These are phyloP conservation scores for Ceratocystis smalleyi DNA, from an alignment of 2,329 filamentous ascomycete species.

Conservation along the genomic window DNA sequence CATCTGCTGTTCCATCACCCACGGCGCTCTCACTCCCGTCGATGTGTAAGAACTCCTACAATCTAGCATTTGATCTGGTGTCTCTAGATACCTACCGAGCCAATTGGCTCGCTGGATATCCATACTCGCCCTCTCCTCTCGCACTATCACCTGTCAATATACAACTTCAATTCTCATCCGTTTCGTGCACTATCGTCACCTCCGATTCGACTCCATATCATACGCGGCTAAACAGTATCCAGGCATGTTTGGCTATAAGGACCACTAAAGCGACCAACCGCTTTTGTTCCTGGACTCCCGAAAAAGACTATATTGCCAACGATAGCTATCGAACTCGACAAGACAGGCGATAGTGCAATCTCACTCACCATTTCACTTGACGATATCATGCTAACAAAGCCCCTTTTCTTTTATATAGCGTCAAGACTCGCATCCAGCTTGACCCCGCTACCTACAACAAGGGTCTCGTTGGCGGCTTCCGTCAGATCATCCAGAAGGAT, in stretches of 20 bases:
- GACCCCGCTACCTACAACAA: constrained; percentile 80
- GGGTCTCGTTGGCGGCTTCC: constrained; percentile 74
- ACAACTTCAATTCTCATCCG: background rate
- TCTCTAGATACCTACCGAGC: background rate
- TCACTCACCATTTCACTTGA: background rate
- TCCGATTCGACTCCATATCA: background rate
- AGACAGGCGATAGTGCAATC: background rate
- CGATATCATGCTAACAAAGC: constrained; percentile 17
- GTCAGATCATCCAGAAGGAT: constrained; percentile 69
- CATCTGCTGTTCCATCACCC: constrained; percentile 94
- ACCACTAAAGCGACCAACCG: no score
- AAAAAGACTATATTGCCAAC: background rate
- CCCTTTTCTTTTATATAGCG: constrained; percentile 35
- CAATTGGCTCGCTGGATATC: background rate
- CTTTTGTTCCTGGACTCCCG: background rate
- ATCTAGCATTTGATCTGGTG: constrained; percentile 23
- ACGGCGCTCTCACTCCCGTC: constrained; percentile 91
- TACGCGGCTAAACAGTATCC: background rate
- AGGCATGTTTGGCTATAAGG: background rate
- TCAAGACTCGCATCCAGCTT: constrained; percentile 93
- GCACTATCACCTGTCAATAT: background rate
- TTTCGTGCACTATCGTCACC: background rate
- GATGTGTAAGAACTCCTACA: constrained; percentile 65
- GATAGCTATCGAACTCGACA: background rate
- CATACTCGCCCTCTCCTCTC: background rate